Percentiles rank a stretch among this genome's conserved stretches.
phyloP scores from a whole-genome alignment of 2,329 filamentous ascomycete species.

The Apiospora malaysiana region DNA sequence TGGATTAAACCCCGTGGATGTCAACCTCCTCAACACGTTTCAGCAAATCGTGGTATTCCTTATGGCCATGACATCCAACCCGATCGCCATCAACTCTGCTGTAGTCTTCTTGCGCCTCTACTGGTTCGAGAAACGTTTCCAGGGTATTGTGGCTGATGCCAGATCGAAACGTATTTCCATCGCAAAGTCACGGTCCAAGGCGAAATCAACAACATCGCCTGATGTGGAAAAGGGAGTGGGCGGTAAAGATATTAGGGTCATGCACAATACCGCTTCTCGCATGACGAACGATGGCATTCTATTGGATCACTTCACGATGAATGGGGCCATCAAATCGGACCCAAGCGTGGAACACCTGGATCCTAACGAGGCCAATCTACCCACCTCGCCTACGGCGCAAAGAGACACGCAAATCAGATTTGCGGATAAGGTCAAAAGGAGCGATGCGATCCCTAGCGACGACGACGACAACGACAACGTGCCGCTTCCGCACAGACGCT shows the following conservation, averaged over 20 bases:
- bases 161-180: slow-evolving; percentile 68
- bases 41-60: slow-evolving; percentile 78
- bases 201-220: slow-evolving; percentile 47
- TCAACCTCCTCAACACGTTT: slow-evolving; percentile 72
- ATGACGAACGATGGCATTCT: slow-evolving; percentile 67
- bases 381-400: slow-evolving; percentile 22
- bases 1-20: slow-evolving; percentile 81
- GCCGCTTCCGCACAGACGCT: slow-evolving; percentile 56
- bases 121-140: slow-evolving; percentile 98
- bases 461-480: slow-evolving; percentile 56
- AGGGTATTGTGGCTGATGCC: slow-evolving; percentile 79
- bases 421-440: slow-evolving; percentile 68
- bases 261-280: slow-evolving; percentile 62
- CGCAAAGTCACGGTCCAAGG: slow-evolving; percentile 64
- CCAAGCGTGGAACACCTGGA: slow-evolving; percentile 26
- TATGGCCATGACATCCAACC: slow-evolving; percentile 76
- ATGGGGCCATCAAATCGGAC: slow-evolving; percentile 34
- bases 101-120: slow-evolving; percentile 94
- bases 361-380: slow-evolving; percentile 28
- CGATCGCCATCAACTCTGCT: slow-evolving; percentile 81
- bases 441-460: slow-evolving; percentile 52
- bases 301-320: slow-evolving; percentile 48
- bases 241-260: slow-evolving; percentile 68
- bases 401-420: slow-evolving; percentile 66
- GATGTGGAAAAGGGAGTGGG: slow-evolving; percentile 68